phyloP scores from a whole-genome alignment of 139 green algal genomes.

The Dunaliella sp. region DNA sequence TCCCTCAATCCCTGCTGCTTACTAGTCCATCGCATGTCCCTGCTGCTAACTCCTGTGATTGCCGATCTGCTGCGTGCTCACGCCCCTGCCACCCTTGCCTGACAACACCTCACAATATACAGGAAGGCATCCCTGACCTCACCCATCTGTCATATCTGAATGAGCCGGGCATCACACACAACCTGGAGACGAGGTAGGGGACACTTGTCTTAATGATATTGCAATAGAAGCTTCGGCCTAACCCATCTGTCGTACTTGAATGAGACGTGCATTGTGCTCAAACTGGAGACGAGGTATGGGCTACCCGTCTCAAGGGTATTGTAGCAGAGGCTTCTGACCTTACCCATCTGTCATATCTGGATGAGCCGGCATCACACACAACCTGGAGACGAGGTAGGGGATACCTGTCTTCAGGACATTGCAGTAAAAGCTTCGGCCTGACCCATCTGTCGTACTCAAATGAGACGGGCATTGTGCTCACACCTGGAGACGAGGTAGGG shows the following conservation, averaged over 20 bases:
- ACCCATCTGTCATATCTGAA: constrained; percentile 85
- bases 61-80: neutral
- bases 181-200: constrained; percentile 56
- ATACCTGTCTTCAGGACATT: too few relatives aligned
- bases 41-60: neutral
- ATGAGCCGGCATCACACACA: constrained; percentile 85
- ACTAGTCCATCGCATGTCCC: neutral
- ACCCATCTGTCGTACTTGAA: too few relatives aligned
- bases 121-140: constrained; percentile 69
- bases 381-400: constrained; percentile 56
- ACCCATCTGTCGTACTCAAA: too few relatives aligned
- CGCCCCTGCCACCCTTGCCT: neutral
- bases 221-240: too few relatives aligned
- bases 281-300: too few relatives aligned
- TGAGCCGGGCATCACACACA: constrained; percentile 83
- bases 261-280: too few relatives aligned
- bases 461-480: too few relatives aligned
- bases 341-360: constrained; percentile 81
- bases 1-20: neutral
- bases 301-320: too few relatives aligned
- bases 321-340: too few relatives aligned
- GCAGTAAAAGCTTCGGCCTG: too few relatives aligned
- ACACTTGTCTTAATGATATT: too few relatives aligned
- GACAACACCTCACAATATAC: constrained; percentile 13
- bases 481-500: too few relatives aligned